phyloP scores from a whole-genome alignment of 345 rosid genomes.

The Eucalyptus camaldulensis region DNA sequence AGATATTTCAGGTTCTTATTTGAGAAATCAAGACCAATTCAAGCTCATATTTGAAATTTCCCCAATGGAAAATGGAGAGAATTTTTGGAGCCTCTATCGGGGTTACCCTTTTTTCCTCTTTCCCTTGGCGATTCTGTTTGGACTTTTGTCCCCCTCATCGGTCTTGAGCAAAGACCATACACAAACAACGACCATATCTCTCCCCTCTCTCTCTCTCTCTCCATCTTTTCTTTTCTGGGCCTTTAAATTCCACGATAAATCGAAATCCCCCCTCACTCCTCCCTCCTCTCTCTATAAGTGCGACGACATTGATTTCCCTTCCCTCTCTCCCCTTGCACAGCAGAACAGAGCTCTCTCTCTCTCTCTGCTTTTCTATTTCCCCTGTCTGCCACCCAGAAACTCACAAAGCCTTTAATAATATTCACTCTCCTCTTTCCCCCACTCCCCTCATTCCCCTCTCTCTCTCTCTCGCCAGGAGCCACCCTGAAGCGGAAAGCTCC shows the following conservation, averaged over 20 bases:
- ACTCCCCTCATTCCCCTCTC: neutral
- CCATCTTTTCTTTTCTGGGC: neutral
- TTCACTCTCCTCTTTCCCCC: neutral
- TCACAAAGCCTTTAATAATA: neutral
- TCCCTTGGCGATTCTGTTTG: neutral
- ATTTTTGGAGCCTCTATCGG: neutral
- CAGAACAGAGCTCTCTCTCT: neutral
- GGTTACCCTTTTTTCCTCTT: neutral
- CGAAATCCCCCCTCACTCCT: neutral
- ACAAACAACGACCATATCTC: neutral
- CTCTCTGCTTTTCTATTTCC: neutral
- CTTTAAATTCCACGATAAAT: neutral
- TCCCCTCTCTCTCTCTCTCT: neutral
- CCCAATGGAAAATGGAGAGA: neutral
- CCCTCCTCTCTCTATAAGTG: neutral
- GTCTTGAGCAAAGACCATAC: neutral
- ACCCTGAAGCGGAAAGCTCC: neutral
- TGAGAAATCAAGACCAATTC: too few species aligned
- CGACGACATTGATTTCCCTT: neutral
- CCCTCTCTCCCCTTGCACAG: neutral
- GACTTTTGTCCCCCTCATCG: neutral
- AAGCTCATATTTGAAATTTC: too few species aligned
- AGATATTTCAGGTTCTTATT: too few species aligned
- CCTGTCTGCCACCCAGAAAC: neutral
- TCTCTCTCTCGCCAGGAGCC: neutral